Evolutionary conservation across 1,139 yeast species (phyloP), one percentile per base, ranked within the genome.

Genomic region (Maudiozyma humilis): DNA sequence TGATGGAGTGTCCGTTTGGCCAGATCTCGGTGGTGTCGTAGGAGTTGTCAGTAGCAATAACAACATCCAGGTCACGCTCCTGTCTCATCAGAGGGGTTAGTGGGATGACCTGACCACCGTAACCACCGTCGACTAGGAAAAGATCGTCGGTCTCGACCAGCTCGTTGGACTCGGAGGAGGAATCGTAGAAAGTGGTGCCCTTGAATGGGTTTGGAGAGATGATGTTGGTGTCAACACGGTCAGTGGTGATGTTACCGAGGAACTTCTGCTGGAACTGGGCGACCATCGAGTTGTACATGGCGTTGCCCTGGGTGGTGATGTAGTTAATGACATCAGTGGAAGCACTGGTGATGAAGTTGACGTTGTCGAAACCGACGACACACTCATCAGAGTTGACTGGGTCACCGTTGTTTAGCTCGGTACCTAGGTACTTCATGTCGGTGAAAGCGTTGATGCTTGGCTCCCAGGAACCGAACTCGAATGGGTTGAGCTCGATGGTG

Each of bases 381-480:
- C 94, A 84, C 25, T 47, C 43, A 34, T 63, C 68, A 15, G 54
- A 41, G 34, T 54, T 57, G 10, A 54, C 56, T 8, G 81, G 76
- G 20, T 63, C 52, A 42, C 95, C 95, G 51, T 76, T 70, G 19
- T 67, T 59, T 27, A 78, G 70, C n/a, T 71, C 64, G 1, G 93
- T 75, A 32, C 96, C 96, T 48, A 86, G 62, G 59, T 84, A 87
- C 60, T 78, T 75, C 25, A 79, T 67, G 47, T 81, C 79, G 17
- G 81, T 70, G 66, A 87, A 87, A 17, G 82, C 73, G 48, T 74
- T 71, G 39, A 86, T 64, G 0, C 84, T 72, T 32, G 87, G 82
- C 59, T 87, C 96, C 93, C 94, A 87, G 27, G 93, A 80, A 5
- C 96, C 96, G 62, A 87, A 61, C 65, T 87, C 96, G 55, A 67